phyloP scores from a whole-genome alignment of 2,329 filamentous ascomycete species.

The Phaeosphaeriaceae sp. region DNA sequence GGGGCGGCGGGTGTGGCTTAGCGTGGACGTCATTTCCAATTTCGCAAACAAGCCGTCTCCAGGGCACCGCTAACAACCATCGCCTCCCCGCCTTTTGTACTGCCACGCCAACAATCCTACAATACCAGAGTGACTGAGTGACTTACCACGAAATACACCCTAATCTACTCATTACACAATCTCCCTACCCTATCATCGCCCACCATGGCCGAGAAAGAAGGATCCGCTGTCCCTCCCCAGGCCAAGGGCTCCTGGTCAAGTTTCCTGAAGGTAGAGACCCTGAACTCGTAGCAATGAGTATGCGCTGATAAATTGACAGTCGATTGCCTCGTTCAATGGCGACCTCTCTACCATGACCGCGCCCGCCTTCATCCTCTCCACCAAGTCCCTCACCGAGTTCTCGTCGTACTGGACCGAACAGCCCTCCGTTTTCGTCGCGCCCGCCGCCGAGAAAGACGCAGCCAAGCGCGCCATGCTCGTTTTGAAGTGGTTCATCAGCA shows the following conservation, averaged over 20 bases:
- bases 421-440: conserved; percentile 75
- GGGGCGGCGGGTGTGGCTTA: conserved; percentile 19
- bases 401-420: conserved; percentile 66
- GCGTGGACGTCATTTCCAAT: conserved; percentile 26
- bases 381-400: conserved; percentile 63
- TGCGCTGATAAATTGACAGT: conserved; percentile 42
- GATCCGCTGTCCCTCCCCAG: conserved; percentile 54
- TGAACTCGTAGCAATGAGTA: neutral
- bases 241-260: conserved; percentile 58
- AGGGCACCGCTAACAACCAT: conserved; percentile 12
- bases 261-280: conserved; percentile 55
- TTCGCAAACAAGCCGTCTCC: conserved; percentile 18
- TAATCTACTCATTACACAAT: neutral
- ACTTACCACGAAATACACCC: neutral
- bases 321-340: conserved; percentile 63
- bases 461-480: conserved; percentile 84
- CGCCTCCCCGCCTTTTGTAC: conserved; percentile 8
- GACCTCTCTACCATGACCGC: conserved; percentile 64
- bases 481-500: conserved; percentile 95
- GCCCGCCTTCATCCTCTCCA: conserved; percentile 63
- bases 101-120: neutral
- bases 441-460: conserved; percentile 78
- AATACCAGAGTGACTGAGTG: neutral
- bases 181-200: neutral
- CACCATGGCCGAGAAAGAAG: conserved; percentile 48